Conservation (phyloP, 176 grass and related monocot species). For the Phoenix roebelenii region DNA sequence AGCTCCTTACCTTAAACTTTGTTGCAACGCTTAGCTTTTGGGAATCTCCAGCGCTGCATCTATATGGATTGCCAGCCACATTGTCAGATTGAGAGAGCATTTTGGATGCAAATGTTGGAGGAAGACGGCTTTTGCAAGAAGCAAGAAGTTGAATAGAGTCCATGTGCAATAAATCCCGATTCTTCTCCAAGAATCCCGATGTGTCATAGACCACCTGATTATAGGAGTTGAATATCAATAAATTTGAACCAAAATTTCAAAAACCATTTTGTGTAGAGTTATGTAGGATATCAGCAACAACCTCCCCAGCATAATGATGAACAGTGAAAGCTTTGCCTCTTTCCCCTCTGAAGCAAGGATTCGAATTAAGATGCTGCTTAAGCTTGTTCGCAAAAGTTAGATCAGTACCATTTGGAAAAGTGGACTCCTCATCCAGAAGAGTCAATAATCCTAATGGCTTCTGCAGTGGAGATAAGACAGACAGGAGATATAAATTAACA, state of each 20-base stretch:
- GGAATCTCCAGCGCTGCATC: conserved; percentile 73
- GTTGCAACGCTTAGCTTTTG: conserved; percentile 90
- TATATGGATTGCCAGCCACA: conserved; percentile 40
- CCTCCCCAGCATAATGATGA: conserved; percentile 91
- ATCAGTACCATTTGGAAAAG: conserved; percentile 93
- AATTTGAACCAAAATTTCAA: background rate
- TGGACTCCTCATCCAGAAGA: conserved; percentile 94
- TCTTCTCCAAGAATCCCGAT: conserved; percentile 93
- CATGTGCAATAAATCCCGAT: conserved; percentile 90
- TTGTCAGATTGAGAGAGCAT: conserved; percentile 78
- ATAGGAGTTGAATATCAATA: conserved; percentile 17
- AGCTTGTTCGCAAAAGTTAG: conserved; percentile 91
- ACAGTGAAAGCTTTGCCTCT: conserved; percentile 79
- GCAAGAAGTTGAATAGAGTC: conserved; percentile 85
- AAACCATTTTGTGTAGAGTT: no score
- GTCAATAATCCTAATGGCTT: conserved; percentile 85
- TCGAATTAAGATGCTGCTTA: conserved; percentile 65
- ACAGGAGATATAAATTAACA: no score
- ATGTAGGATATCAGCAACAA: conserved; percentile 15
- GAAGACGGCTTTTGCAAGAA: conserved; percentile 63
- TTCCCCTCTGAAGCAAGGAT: conserved; percentile 88
- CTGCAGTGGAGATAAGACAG: conserved; percentile 15
- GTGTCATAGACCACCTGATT: conserved; percentile 79
- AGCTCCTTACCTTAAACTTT: conserved; percentile 72
- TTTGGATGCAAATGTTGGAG: conserved; percentile 78